phyloP scores from a whole-genome alignment of 2,329 filamentous ascomycete genomes.

The Ophiosphaerella korrae region DNA sequence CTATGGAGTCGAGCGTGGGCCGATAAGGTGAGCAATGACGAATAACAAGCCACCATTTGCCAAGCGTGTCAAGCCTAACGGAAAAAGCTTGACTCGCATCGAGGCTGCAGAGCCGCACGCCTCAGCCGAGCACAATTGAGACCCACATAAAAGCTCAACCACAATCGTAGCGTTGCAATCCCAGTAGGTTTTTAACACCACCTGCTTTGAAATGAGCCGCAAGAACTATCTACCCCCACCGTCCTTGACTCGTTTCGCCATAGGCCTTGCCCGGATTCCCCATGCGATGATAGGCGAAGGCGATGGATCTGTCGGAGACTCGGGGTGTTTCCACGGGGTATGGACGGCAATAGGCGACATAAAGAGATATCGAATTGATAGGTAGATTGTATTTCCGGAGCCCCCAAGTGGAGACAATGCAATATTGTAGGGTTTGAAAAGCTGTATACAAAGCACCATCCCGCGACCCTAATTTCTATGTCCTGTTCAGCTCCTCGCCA shows the following conservation, averaged over 20 bases:
- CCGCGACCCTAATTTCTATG: too few species aligned
- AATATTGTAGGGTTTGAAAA: conserved; percentile 5
- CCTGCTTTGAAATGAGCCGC: background rate
- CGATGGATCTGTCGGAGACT: background rate
- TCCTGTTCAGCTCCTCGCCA: too few species aligned
- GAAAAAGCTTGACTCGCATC: conserved; percentile 14
- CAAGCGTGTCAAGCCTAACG: conserved; percentile 1
- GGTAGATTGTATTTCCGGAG: background rate
- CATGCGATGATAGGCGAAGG: background rate
- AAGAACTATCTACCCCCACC: too few species aligned
- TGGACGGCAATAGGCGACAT: background rate
- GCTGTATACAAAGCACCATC: conserved; percentile 2
- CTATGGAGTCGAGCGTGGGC: background rate
- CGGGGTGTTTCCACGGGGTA: background rate
- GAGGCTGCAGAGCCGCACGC: conserved; percentile 20
- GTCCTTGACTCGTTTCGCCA: too few species aligned
- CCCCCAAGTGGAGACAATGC: conserved; percentile 15
- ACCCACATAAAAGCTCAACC: conserved; percentile 4
- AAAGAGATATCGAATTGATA: background rate
- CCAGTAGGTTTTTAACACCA: conserved; percentile 1
- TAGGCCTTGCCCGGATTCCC: background rate
- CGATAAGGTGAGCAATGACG: background rate
- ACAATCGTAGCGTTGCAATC: background rate
- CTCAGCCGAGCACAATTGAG: background rate
- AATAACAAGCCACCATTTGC: background rate